Evolutionary conservation across 2,329 filamentous ascomycete genomes (phyloP), one percentile per base, ranked within the genome.

Genomic region (Diaporthe aspalathi): DNA sequence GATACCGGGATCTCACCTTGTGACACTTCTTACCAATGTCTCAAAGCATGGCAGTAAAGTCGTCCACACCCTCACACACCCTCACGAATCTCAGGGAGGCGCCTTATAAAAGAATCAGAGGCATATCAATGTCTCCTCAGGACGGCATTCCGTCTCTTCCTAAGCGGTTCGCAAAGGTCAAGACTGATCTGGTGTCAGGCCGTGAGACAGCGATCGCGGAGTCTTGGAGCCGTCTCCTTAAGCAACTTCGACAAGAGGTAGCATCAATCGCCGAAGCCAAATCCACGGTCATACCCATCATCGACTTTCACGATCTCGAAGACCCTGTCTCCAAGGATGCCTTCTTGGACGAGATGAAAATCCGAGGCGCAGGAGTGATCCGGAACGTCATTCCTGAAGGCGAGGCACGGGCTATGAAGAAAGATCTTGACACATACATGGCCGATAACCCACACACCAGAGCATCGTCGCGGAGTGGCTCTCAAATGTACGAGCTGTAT

Each of bases 391-490:
- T 81, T 9, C 75, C 78, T 9, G 74, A 71, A 20, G 62, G 74
- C n/a, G 74, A 77, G 29, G 79, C 77, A 43, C 47, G 66, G n/a
- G 53, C 80, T n/a, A 87, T 85, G 77, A 90, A 90, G 76, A 78
- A 82, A 24, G 83, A 86, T 52, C 82, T 87, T 9, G 81, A 83
- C 69, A 81, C 84, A 7, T 91, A 91, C 74, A 83, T 90, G 22
- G 77, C 80, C 16, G 81, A 83, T 22, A 90, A 90, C 75, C 81
- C 82, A 1, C 75, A 78, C 60, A 80, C 71, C 2, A 83, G 78
- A 74, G 67, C 73, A 66, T 75, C 76, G 45, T 76, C 79, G 3
- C 75, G 77, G 0, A 74, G 78, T 6, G 76, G 80, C 63, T 77
- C 79, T 12, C 77, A 82, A 65, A 75, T 82, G 0, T 79, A 79